Percentiles rank a stretch among this genome's conserved stretches.
Evolutionary conservation across 371 early-diverging fungal genomes (phyloP).

Genomic region (Apophysomyces elegans): DNA sequence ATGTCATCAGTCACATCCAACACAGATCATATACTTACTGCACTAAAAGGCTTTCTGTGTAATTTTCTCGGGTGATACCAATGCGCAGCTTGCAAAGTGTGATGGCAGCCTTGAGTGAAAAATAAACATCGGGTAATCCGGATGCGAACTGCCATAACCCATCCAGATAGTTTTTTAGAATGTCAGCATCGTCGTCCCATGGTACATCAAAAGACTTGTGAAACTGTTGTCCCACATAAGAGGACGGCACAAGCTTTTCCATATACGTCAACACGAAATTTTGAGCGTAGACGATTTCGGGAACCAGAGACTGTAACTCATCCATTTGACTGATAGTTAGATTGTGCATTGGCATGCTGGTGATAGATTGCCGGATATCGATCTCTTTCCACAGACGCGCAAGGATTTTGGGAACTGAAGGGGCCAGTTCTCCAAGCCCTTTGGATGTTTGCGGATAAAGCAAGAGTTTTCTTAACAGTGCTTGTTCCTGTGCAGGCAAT

Average conservation of each 20-base stretch:
- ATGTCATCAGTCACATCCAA: neutral
- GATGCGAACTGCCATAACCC: conserved; percentile 23
- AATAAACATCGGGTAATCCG: conserved; percentile 23
- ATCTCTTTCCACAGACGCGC: conserved; percentile 14
- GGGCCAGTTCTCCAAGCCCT: neutral
- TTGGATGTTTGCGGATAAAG: conserved; percentile 12
- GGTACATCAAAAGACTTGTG: neutral
- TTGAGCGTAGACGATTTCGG: conserved; percentile 16
- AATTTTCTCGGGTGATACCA: conserved; percentile 26
- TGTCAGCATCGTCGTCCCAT: conserved; percentile 34
- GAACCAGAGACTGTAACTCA: conserved; percentile 13
- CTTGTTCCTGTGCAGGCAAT: neutral
- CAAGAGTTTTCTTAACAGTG: conserved; percentile 11
- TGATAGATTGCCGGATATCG: neutral
- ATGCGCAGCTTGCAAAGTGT: conserved; percentile 28
- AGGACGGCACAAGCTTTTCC: conserved; percentile 25
- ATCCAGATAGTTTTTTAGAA: conserved; percentile 24
- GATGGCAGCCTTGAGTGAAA: conserved; percentile 23
- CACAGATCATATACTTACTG: conserved; percentile 17
- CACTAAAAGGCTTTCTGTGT: conserved; percentile 22
- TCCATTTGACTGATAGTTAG: conserved; percentile 29
- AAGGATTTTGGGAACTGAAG: conserved; percentile 1
- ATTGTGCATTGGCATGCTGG: conserved; percentile 8
- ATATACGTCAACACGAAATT: conserved; percentile 24
- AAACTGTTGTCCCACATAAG: conserved; percentile 7